Base-by-base conservation (phyloP, 2,329 filamentous ascomycete genomes). In the Grosmannia serpens region DNA sequence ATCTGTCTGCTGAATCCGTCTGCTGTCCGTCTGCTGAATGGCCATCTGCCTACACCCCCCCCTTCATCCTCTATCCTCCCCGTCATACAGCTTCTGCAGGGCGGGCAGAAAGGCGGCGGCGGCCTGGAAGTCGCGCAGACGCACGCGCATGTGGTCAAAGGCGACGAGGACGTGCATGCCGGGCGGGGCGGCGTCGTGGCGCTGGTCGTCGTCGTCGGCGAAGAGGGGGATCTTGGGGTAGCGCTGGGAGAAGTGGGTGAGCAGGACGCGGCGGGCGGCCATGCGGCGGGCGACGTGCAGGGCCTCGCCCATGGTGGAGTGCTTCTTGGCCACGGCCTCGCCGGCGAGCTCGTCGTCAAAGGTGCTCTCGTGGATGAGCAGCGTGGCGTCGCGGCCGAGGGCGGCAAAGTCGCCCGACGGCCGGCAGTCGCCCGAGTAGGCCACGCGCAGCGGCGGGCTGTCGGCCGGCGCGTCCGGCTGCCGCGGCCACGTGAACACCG, bases 231-330 rank as follows among this genome's bases (percentile, higher is more conserved):
- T 76, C 72, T 92, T 92, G 66, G 89, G 87, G 71, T 99, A 99
- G 9, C 94, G 81, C 74, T 99, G 94, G 58, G 86, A 91, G 73
- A 99, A 99, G 70, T 99, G 94, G 9, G 94, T 99, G 54, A 99
- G 78, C 58, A 99, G 74, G 20, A 94, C 85, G 20, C 88, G 79
- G 63, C 85, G 82, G 0, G 91, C 94, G 31, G 80, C 72, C 94
- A 99, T 99, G 52, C 77, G 73, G 15, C 80, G 78, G 1, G 87
- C 92, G 3, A 97, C 81, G 51, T 77, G 78, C 4, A 99, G 79
- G 1, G 94, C 94, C 74, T 99, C 94, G 17, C 81, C 81, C 62
- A 91, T 89, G 10, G 94, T 99, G 46, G 82, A 89, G 75, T 99
- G 94, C 68, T 87, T 91, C 81, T 99, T 99, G 56, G 87, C 88